These are phyloP conservation scores for Pseudocercospora ulei DNA, from an alignment of 2,329 filamentous ascomycete species.

Conservation along the genomic window DNA sequence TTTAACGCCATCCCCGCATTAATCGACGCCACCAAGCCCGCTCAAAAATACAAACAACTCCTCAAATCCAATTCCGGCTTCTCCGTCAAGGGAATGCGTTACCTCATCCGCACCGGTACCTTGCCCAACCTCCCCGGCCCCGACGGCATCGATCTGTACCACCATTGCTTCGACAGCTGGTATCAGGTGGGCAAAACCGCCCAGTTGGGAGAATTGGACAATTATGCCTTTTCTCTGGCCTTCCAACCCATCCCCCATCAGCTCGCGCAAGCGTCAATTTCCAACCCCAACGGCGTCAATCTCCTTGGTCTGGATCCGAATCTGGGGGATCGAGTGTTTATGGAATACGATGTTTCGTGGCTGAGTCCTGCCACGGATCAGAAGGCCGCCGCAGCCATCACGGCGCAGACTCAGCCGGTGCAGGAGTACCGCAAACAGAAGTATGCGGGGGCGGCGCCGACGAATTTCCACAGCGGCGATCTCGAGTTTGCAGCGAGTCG, in stretches of 20 bases:
- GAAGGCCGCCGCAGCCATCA: conserved; percentile 16
- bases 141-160: conserved; percentile 19
- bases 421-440: conserved; percentile 19
- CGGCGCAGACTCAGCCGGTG: conserved; percentile 18
- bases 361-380: conserved; percentile 13
- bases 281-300: conserved; percentile 20
- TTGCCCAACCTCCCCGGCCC: conserved; percentile 30
- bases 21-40: conserved; percentile 16
- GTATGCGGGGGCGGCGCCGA: conserved; percentile 19
- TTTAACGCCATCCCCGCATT: conserved; percentile 39
- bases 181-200: conserved; percentile 12
- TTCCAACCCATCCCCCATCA: conserved; percentile 23
- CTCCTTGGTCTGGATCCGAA: conserved; percentile 19
- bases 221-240: conserved; percentile 18
- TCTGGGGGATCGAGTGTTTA: conserved; percentile 21
- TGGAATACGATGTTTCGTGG: conserved; percentile 26
- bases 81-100: conserved; percentile 30
- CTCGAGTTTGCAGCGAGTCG: conserved; percentile 16
- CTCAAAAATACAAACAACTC: conserved; percentile 18
- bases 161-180: conserved; percentile 19
- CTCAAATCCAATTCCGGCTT: conserved; percentile 19
- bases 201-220: conserved; percentile 14
- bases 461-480: conserved; percentile 22
- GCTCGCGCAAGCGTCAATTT: conserved; percentile 17
- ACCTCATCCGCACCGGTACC: conserved; percentile 37